Evolutionary conservation across 768 basidiomycete species (phyloP), one percentile per base, ranked within the genome.

Genomic region (Scleroderma bovista): DNA sequence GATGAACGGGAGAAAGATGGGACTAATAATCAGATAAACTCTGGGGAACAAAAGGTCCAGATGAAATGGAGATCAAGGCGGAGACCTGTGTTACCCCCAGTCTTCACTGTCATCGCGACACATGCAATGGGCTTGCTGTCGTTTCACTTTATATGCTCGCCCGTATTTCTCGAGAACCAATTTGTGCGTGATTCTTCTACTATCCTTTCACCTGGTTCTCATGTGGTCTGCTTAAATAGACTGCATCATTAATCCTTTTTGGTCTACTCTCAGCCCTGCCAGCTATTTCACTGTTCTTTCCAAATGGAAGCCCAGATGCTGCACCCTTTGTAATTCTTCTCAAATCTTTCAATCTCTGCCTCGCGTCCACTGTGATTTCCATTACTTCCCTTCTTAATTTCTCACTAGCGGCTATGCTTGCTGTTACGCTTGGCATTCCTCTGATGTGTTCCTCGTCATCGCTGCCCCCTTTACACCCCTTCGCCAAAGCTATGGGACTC

Each of bases 361-460:
- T 88, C 41, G 80, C 90, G 20, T 95, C 95, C 3, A 86, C 88
- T 1, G 77, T 93, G 44, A 86, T 96, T 54, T 93, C 84, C 12
- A 81, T 90, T 33, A 83, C 83, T 24, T 86, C 91, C 15, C 84
- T 96, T 51, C 81, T 96, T 64, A 96, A 97, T 66, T 95, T 95
- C 68, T 92, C 90, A 8, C 82, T 97, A 17, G 89, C 94, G 0
- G 81, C 85, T 19, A 62, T 75, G 19, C 74, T 95, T 16, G 80
- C 87, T 0, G 62, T 86, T 23, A 58, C 79, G 9, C 74, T 92
- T 16, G 81, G 83, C 8, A 37, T 85, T 10, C 86, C 90, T 1
- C 74, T 92, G n/a, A 69, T 75, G 12, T 70, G 72, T 4, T 66
- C 76, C 12, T 68, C 72, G 7, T 58, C 73, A 1, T 61, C 53